These are phyloP conservation scores for Primulina tabacum DNA, from an alignment of 257 asterid genomes.

Conservation along the genomic window DNA sequence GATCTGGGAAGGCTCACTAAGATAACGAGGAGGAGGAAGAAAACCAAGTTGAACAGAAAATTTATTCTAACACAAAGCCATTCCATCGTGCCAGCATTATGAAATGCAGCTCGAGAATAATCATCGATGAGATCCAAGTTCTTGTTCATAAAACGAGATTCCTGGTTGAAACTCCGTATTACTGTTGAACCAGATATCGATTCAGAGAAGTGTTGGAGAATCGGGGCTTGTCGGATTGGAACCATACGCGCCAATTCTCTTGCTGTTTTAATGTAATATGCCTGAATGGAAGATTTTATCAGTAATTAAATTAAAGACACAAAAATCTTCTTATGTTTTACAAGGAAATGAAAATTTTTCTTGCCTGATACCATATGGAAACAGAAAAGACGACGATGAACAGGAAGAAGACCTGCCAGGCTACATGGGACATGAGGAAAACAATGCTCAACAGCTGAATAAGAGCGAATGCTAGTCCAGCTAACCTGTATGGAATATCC, in stretches of 20 bases:
- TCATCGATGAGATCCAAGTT: conserved; percentile 49
- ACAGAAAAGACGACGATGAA: conserved; percentile 53
- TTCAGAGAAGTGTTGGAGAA: conserved; percentile 82
- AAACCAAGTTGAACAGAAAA: conserved; percentile 78
- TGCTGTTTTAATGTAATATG: conserved; percentile 64
- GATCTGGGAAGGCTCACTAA: conserved; percentile 68
- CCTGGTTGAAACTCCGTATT: conserved; percentile 72
- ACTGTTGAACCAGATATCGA: conserved; percentile 64
- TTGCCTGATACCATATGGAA: conserved; percentile 83
- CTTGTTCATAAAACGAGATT: conserved; percentile 48
- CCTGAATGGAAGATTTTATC: conserved; percentile 33
- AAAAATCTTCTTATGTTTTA: neutral
- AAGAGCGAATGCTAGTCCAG: conserved; percentile 79
- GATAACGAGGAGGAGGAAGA: conserved; percentile 71
- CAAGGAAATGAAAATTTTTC: neutral
- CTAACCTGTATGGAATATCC: conserved; percentile 74
- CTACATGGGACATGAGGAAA: conserved; percentile 68
- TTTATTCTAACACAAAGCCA: conserved; percentile 83
- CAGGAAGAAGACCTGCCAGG: conserved; percentile 70
- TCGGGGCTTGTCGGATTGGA: conserved; percentile 67
- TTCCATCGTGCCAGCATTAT: conserved; percentile 77
- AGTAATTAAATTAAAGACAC: neutral
- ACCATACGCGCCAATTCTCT: conserved; percentile 87
- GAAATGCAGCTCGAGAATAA: conserved; percentile 70
- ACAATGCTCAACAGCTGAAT: conserved; percentile 74